Evolutionary conservation across 495 filamentous ascomycete genomes (phyloP).

Genomic region (Aspergillus egyptiacus): DNA sequence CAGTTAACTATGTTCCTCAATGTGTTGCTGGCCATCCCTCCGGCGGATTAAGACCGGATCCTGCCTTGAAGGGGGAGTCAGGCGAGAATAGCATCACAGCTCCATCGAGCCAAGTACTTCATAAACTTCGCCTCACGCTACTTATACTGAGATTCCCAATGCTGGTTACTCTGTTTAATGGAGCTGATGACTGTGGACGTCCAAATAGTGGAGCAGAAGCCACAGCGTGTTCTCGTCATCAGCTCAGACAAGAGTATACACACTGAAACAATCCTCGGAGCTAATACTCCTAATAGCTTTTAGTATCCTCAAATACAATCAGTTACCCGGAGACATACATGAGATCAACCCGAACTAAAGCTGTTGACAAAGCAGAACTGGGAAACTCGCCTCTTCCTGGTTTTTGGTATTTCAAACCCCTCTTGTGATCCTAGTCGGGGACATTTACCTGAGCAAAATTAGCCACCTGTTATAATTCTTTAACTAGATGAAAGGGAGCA

Average conservation of each 20-base stretch:
- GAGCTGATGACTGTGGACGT: neutral
- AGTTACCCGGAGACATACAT: neutral
- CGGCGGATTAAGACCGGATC: too few relatives aligned
- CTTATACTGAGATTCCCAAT: neutral
- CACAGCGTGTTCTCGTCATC: neutral
- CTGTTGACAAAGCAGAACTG: constrained; percentile 11
- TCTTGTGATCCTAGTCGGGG: constrained; percentile 5
- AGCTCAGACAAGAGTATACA: neutral
- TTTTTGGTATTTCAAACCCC: constrained; percentile 13
- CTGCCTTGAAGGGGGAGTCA: too few relatives aligned
- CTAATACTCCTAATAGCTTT: neutral
- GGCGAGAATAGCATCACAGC: neutral
- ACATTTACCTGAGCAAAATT: constrained; percentile 11
- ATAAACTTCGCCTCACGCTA: neutral
- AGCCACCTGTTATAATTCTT: constrained; percentile 9
- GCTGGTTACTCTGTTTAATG: neutral
- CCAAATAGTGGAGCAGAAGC: neutral
- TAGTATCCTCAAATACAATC: neutral
- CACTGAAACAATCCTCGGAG: neutral
- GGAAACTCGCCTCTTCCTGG: constrained; percentile 9
- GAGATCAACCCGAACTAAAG: neutral
- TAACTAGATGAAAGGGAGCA: constrained; percentile 1
- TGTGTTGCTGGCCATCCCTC: too few relatives aligned
- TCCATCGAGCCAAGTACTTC: neutral
- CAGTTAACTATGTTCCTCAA: too few relatives aligned